phyloP scores from a whole-genome alignment of 805 yeast species.

The Metschnikowia similis region DNA sequence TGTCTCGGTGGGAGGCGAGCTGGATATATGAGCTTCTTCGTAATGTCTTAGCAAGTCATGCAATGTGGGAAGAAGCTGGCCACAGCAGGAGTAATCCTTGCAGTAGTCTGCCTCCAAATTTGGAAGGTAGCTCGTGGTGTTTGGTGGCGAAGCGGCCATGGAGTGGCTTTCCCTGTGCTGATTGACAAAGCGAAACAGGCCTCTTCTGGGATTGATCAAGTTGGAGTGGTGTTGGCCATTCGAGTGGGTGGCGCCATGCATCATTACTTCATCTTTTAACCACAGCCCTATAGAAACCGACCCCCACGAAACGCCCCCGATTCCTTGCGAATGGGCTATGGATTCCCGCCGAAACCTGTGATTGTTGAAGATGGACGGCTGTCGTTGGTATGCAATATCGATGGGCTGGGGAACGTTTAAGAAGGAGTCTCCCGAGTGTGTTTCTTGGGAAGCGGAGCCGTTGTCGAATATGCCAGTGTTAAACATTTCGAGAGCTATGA shows the following conservation, averaged over 20 bases:
- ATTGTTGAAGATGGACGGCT: slow-evolving; percentile 37
- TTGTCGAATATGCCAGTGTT: slow-evolving; percentile 41
- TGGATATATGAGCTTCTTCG: slow-evolving; percentile 87
- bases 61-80: slow-evolving; percentile 82
- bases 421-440: slow-evolving; percentile 19
- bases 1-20: slow-evolving; percentile 43
- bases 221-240: slow-evolving; percentile 17
- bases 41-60: slow-evolving; percentile 93
- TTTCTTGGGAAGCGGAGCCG: slow-evolving; percentile 18
- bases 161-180: slow-evolving; percentile 14
- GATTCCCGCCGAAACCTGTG: slow-evolving; percentile 72
- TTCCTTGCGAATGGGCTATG: slow-evolving; percentile 93
- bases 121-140: slow-evolving; percentile 75
- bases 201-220: slow-evolving; percentile 34
- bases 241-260: slow-evolving; percentile 30
- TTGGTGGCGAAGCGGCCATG: slow-evolving; percentile 56
- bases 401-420: slow-evolving; percentile 38
- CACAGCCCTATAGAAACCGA: slow-evolving; percentile 92
- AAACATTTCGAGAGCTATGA: slow-evolving; percentile 26
- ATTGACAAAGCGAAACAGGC: slow-evolving; percentile 29
- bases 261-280: slow-evolving; percentile 89
- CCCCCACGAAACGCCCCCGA: slow-evolving; percentile 98
- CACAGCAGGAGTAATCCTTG: slow-evolving; percentile 95
- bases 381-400: slow-evolving; percentile 41
- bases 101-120: slow-evolving; percentile 94